phyloP scores from a whole-genome alignment of 306 rosid genomes.

The Senna tora region DNA sequence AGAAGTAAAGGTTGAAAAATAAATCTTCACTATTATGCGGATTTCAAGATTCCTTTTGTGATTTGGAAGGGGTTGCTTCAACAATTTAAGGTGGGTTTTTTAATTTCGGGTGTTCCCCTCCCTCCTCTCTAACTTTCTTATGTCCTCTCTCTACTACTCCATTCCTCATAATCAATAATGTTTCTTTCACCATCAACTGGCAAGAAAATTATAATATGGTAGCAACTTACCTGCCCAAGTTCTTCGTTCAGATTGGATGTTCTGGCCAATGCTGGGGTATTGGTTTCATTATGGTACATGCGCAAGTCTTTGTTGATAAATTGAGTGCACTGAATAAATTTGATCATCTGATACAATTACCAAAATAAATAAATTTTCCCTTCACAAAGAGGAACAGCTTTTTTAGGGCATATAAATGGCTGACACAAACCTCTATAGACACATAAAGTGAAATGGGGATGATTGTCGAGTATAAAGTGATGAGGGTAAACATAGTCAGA shows the following conservation, averaged over 20 bases:
- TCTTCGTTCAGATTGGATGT: conserved; percentile 98
- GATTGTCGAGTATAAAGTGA: conserved; percentile 88
- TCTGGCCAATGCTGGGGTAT: conserved; percentile 97
- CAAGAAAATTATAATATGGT: background rate
- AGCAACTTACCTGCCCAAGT: conserved; percentile 86
- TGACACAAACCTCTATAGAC: conserved; percentile 86
- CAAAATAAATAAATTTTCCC: conserved; percentile 34
- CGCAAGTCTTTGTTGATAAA: conserved; percentile 88
- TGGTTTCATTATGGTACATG: conserved; percentile 87
- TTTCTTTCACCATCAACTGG: conserved; percentile 12
- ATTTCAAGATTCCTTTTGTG: background rate
- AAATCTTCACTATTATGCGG: background rate
- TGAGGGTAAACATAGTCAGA: conserved; percentile 93
- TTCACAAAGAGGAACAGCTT: conserved; percentile 14
- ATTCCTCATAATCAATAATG: conserved; percentile 11
- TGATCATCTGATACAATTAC: conserved; percentile 78
- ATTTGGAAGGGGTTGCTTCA: conserved; percentile 20
- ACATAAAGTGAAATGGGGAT: conserved; percentile 98
- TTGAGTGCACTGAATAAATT: conserved; percentile 93
- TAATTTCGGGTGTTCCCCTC: background rate
- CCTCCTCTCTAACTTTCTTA: background rate
- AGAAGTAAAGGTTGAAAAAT: background rate
- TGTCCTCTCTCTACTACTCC: conserved; percentile 4
- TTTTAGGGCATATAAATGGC: conserved; percentile 32
- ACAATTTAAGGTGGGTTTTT: background rate